phyloP scores from a whole-genome alignment of 331 rosid species.

The Malus hybrid region DNA sequence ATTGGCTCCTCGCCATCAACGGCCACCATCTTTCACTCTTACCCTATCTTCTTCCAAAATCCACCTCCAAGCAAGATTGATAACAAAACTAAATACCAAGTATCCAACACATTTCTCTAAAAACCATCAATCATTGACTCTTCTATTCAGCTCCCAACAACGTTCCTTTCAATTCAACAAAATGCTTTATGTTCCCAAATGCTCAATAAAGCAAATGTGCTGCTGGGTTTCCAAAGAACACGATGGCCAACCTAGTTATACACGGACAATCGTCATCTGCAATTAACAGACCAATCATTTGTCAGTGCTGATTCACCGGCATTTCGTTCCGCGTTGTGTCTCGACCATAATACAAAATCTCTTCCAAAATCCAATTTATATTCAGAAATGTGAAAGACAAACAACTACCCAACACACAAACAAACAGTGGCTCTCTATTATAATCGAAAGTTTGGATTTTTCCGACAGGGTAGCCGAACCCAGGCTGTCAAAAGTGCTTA shows the following conservation, averaged over 20 bases:
- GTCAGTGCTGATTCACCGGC: conserved; percentile 26
- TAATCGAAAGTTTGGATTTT: conserved; percentile 52
- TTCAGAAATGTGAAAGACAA: conserved; percentile 23
- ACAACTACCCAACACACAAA: conserved; percentile 25
- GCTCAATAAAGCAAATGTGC: conserved; percentile 20
- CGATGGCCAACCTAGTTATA: conserved; percentile 39
- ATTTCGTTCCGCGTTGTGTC: conserved; percentile 17
- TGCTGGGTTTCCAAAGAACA: conserved; percentile 33
- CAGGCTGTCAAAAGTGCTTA: conserved; percentile 72
- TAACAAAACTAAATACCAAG: conserved; percentile 22
- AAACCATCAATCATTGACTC: conserved; percentile 18
- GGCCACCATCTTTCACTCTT: conserved; percentile 55
- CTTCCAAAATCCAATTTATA: conserved; percentile 15
- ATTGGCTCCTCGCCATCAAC: conserved; percentile 55
- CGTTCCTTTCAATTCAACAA: conserved; percentile 17
- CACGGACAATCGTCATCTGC: conserved; percentile 57
- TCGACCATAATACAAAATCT: conserved; percentile 14
- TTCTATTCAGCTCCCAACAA: conserved; percentile 16
- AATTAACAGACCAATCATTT: conserved; percentile 43
- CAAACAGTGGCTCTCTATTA: conserved; percentile 31
- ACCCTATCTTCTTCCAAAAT: conserved; percentile 11
- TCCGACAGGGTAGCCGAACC: conserved; percentile 53
- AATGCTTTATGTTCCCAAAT: conserved; percentile 14
- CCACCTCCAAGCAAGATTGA: conserved; percentile 25
- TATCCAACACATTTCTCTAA: conserved; percentile 11